Evolutionary conservation across 2,329 filamentous ascomycete species (phyloP).

Genomic region (Hortaea werneckii): DNA sequence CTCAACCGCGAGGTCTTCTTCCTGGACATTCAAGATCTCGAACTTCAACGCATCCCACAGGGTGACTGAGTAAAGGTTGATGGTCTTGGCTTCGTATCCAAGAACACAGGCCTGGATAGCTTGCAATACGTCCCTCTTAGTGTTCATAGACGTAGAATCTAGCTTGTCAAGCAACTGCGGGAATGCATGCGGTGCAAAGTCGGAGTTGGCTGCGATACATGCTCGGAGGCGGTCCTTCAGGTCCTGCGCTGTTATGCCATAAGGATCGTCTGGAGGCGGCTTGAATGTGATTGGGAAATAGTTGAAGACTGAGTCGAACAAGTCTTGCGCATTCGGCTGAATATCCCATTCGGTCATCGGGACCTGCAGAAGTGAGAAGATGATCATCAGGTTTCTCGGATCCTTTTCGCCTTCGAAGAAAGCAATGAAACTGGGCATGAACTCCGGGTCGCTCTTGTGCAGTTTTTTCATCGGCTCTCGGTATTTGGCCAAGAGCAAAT

Average conservation of each 20-base stretch:
- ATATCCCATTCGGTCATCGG: slow-evolving; percentile 61
- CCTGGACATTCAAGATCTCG: slow-evolving; percentile 56
- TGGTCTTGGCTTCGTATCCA: slow-evolving; percentile 49
- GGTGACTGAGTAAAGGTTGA: slow-evolving; percentile 53
- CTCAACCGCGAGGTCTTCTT: slow-evolving; percentile 53
- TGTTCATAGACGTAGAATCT: slow-evolving; percentile 58
- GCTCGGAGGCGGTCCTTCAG: slow-evolving; percentile 54
- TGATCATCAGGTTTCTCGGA: slow-evolving; percentile 58
- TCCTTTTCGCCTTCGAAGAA: slow-evolving; percentile 61
- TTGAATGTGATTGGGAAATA: slow-evolving; percentile 65
- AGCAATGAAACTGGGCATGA: slow-evolving; percentile 51
- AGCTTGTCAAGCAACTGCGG: slow-evolving; percentile 59
- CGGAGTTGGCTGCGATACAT: slow-evolving; percentile 52
- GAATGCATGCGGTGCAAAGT: slow-evolving; percentile 57
- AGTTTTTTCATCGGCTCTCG: slow-evolving; percentile 46
- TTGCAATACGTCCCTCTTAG: slow-evolving; percentile 58
- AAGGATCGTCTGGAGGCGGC: slow-evolving; percentile 58
- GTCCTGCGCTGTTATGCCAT: slow-evolving; percentile 59
- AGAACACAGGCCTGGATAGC: slow-evolving; percentile 49
- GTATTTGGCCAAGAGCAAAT: slow-evolving; percentile 52
- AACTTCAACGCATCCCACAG: slow-evolving; percentile 62
- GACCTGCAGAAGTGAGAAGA: slow-evolving; percentile 57
- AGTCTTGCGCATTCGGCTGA: slow-evolving; percentile 46
- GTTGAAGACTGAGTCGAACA: slow-evolving; percentile 61
- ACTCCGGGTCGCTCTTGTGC: slow-evolving; percentile 43